Evolutionary conservation across 768 basidiomycete species (phyloP).

Genomic region (Calocera cornea): DNA sequence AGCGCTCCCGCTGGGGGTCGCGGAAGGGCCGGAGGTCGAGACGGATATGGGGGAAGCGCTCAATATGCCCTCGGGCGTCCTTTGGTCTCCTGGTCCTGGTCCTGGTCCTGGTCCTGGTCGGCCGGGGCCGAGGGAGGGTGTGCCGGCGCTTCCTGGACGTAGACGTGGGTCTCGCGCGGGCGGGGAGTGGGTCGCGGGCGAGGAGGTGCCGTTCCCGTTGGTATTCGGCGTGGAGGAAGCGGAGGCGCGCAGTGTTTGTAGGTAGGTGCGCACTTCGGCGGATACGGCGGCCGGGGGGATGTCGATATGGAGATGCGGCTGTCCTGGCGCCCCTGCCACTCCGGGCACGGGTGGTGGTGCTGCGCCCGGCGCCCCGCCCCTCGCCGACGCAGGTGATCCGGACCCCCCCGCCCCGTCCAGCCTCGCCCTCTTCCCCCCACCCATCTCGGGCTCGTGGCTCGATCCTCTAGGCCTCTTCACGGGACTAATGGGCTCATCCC

Average conservation of each 20-base stretch:
- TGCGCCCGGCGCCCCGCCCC: too few relatives aligned
- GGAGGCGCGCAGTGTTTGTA: not conserved
- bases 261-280: not conserved
- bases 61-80: not conserved
- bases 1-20: not conserved
- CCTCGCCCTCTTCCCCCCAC: too few relatives aligned
- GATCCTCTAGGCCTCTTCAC: not conserved
- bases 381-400: too few relatives aligned
- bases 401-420: too few relatives aligned
- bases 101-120: not conserved
- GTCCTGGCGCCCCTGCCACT: not conserved
- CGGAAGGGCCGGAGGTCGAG: not conserved
- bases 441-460: too few relatives aligned
- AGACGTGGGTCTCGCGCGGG: too few relatives aligned
- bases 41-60: not conserved
- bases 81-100: not conserved
- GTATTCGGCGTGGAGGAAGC: too few relatives aligned
- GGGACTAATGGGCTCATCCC: not conserved
- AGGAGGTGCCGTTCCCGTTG: not conserved
- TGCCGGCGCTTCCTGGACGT: too few relatives aligned
- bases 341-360: too few relatives aligned
- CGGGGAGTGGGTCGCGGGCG: not conserved
- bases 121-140: too few relatives aligned
- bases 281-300: not conserved
- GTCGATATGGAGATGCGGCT: not conserved